Evolutionary conservation across 2,329 filamentous ascomycete genomes (phyloP), one percentile per base, ranked within the genome.

Genomic region (Fusarium ramigenum): DNA sequence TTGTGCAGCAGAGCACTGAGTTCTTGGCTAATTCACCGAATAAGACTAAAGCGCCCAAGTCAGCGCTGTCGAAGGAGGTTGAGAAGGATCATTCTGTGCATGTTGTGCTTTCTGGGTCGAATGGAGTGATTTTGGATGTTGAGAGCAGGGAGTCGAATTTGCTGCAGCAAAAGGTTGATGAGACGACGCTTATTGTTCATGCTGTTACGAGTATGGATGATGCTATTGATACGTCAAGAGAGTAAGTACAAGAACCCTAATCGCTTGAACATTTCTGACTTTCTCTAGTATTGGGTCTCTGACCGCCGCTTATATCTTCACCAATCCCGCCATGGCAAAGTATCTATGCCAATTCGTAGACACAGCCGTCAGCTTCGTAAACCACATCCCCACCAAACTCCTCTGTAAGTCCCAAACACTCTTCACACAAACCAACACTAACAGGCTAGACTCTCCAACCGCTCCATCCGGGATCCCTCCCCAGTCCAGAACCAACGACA

Each of bases 181-280:
- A 74, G 19, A 46, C 53, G 0, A 71, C 53, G 9, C 50, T 73
- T 5, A 39, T 71, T 15, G 46, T 74, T 5, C 71, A 73, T 34
- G 57, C 70, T 4, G 71, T 73, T 9, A 74, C 66, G 0, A 73
- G 71, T 9, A 73, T 73, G 71, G 71, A 73, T 1, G 70, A 74
- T 21, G 71, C 70, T 1, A 74, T 73, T 1, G 71, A 73, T 4
- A 21, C 46, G 0, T 60, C 70, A 0, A 54, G 39, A 32, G 59
- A 59, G 70, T 73, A 50, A 10, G 61, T 25, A 6, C 5, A 9
- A 10, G 6, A 14, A 2, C 12, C 0, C 3, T 5, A 2, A 23
- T 11, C 25, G 4, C 23, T 1, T 12, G 10, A 4, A 1, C 10
- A 8, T 5, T n/a, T 25, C 57, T 64, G 30, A 52, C 44, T 1